Evolutionary conservation across 306 rosid species (phyloP).

Genomic region (Trifolium repens): DNA sequence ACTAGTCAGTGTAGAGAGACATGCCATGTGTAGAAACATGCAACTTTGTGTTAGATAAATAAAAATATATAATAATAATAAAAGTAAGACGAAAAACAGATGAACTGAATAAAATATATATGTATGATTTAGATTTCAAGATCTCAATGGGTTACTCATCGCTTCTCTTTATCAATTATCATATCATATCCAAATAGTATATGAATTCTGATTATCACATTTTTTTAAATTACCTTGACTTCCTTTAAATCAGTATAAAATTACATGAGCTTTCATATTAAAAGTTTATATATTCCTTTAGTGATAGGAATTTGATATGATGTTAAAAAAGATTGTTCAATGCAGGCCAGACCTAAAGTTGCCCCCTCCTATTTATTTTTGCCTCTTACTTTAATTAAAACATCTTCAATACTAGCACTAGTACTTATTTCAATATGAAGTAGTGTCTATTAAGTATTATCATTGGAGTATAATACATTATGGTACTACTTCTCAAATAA

Average conservation of each 20-base stretch:
- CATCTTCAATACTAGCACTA: too few relatives aligned
- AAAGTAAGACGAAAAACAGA: not conserved
- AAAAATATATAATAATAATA: not conserved
- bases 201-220: not conserved
- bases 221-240: not conserved
- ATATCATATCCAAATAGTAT: not conserved
- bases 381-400: not conserved
- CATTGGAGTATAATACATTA: too few relatives aligned
- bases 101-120: slow-evolving; percentile 11
- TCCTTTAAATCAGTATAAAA: not conserved
- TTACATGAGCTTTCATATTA: not conserved
- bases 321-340: not conserved
- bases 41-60: not conserved
- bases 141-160: slow-evolving; percentile 14
- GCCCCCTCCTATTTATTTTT: not conserved
- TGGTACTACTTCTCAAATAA: too few relatives aligned
- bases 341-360: not conserved
- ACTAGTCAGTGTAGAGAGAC: not conserved
- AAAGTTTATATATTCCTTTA: too few relatives aligned
- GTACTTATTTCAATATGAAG: too few relatives aligned
- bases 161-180: not conserved
- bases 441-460: too few relatives aligned
- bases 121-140: slow-evolving; percentile 6
- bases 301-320: not conserved
- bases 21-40: slow-evolving; percentile 12